Conservation (phyloP, 2,329 filamentous ascomycete genomes). For the Botrytis pseudocinerea region DNA sequence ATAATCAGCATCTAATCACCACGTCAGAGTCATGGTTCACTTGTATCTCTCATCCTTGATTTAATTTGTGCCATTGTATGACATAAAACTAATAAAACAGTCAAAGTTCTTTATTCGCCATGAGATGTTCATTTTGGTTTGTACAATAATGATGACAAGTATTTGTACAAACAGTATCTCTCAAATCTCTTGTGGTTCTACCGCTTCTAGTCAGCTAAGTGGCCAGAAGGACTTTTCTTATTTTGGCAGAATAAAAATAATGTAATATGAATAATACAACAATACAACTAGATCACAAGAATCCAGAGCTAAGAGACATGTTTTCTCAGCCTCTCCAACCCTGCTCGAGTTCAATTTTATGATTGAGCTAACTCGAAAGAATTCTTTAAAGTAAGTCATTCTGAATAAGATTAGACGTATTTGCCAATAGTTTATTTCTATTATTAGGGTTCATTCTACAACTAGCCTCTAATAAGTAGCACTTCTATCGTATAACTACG, state of each 20-base stretch:
- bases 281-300: background rate
- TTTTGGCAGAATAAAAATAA: background rate
- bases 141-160: background rate
- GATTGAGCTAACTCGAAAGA: background rate
- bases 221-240: too few relatives aligned
- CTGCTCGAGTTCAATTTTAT: background rate
- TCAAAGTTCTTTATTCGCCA: rapidly evolving
- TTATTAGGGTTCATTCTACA: background rate
- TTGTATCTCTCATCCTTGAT: background rate
- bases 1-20: background rate
- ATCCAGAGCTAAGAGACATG: background rate
- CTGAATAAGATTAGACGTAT: rapidly evolving
- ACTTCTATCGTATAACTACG: background rate
- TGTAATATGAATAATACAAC: background rate
- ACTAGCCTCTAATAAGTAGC: background rate
- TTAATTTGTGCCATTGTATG: background rate
- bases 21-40: background rate
- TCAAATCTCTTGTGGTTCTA: background rate
- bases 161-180: background rate
- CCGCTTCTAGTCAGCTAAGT: rapidly evolving
- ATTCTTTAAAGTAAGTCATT: background rate
- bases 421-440: background rate
- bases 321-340: background rate
- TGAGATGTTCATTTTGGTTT: background rate
- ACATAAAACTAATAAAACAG: background rate